Conservation (phyloP, 2,329 filamentous ascomycete genomes). For the Diplocarpon rosae region DNA sequence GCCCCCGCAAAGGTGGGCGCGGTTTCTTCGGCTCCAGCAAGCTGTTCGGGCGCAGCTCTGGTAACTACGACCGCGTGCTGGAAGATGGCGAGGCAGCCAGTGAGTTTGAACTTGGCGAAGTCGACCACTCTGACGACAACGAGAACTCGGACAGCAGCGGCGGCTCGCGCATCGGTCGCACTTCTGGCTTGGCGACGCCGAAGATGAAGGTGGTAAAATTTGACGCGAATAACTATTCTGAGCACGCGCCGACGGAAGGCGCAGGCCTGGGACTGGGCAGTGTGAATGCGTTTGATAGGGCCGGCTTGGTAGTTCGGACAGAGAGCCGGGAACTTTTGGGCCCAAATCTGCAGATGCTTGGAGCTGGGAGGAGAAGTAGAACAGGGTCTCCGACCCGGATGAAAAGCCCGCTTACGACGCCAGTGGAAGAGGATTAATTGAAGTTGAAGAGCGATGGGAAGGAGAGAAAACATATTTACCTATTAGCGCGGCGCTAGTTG, state of each 20-base stretch:
- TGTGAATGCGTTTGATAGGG: conserved; percentile 44
- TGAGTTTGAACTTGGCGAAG: conserved; percentile 68
- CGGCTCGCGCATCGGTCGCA: conserved; percentile 42
- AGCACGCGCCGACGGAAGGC: conserved; percentile 12
- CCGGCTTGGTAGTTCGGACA: conserved; percentile 67
- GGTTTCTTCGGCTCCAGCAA: conserved; percentile 45
- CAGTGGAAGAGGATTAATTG: conserved; percentile 31
- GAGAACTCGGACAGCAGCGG: conserved; percentile 53
- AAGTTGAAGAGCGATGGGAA: background rate
- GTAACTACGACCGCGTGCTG: conserved; percentile 70
- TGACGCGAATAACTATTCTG: conserved; percentile 30
- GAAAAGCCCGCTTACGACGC: conserved; percentile 46
- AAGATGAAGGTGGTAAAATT: conserved; percentile 43
- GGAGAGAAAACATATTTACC: too few species aligned
- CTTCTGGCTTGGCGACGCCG: conserved; percentile 59
- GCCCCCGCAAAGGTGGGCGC: conserved; percentile 34
- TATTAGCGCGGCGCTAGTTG: too few species aligned
- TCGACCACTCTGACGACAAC: conserved; percentile 49
- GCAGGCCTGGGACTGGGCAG: conserved; percentile 18
- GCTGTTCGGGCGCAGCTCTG: conserved; percentile 46
- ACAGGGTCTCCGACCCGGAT: conserved; percentile 36
- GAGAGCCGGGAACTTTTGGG: conserved; percentile 75
- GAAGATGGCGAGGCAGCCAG: conserved; percentile 61
- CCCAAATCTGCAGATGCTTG: conserved; percentile 41
- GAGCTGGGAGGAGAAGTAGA: conserved; percentile 39